Percentiles rank a stretch among this genome's conserved stretches.
These are phyloP conservation scores for Torrubiellomyces zombiae DNA, from an alignment of 2,329 filamentous ascomycete genomes.

Conservation along the genomic window DNA sequence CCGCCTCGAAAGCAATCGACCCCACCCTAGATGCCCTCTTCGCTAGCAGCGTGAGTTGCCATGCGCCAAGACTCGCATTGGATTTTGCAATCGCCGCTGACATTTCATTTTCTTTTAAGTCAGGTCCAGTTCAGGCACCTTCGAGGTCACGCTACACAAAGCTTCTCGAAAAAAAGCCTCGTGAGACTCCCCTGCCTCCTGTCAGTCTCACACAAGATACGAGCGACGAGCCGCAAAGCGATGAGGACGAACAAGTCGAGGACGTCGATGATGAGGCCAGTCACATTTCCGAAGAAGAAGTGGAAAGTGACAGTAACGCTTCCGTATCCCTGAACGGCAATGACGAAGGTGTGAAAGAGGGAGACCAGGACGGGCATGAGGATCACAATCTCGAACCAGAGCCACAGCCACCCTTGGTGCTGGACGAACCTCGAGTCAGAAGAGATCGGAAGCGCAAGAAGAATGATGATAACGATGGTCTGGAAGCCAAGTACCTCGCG, in stretches of 20 bases:
- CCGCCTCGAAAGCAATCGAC: conserved; percentile 42
- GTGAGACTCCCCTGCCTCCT: conserved; percentile 7
- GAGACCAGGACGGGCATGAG: conserved; percentile 10
- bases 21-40: conserved; percentile 55
- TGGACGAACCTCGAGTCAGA: conserved; percentile 9
- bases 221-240: conserved; percentile 8
- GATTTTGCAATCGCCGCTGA: too few species aligned
- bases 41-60: conserved; percentile 55
- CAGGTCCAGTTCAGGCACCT: conserved; percentile 32
- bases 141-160: conserved; percentile 27
- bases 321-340: conserved; percentile 12
- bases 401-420: conserved; percentile 1
- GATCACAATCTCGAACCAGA: conserved; percentile 7
- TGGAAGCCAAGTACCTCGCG: conserved; percentile 54
- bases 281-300: conserved; percentile 13
- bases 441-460: conserved; percentile 48
- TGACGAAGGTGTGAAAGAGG: conserved; percentile 8
- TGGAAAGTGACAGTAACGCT: conserved; percentile 13
- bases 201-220: too few species aligned
- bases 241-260: conserved; percentile 11
- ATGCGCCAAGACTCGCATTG: too few species aligned
- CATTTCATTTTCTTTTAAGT: too few species aligned
- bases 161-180: conserved; percentile 16
- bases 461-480: conserved; percentile 48
- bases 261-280: conserved; percentile 15